Base-by-base conservation (phyloP, 2,329 filamentous ascomycete genomes). In the Lasiodiplodia theobromae region DNA sequence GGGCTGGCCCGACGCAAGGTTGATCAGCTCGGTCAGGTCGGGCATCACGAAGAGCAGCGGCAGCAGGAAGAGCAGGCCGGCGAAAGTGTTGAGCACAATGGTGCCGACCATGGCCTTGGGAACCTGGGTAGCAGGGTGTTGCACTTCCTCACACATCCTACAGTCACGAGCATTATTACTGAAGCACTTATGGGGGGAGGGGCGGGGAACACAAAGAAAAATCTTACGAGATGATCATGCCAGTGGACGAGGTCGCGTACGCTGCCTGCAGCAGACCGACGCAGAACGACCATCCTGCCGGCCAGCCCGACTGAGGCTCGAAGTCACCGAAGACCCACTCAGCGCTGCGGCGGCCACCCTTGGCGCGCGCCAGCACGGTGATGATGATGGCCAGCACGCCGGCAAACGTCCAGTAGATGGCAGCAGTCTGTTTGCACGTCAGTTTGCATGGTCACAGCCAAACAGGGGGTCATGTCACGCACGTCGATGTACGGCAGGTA, bases 221-320 rank as follows among this genome's bases (percentile, higher is more conserved):
- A 6, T 74, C 88, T 84, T 81, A 90, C 88, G 88, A 91, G 76
- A 93, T 90, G 69, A 93, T 90, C 91, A 93, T 93, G 79, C 91
- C 91, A 0, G 90, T 92, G 18, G 90, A 91, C 4, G 90, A 92
- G 16, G 90, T 92, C 56, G 89, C 90, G 74, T 93, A 92, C 70
- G 88, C 91, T 62, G 89, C 90, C 73, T 92, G 90, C 23, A 92
- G 82, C 34, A 93, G 84, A 75, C 91, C 91, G 69, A 93, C 88
- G 76, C 87, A 89, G 81, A 92, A 92, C 4, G 90, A 89, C 90
- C 90, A 92, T 74, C 91, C 90, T 52, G 85, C 82, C 4, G 84
- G 81, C 90, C 91, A 94, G 69, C 91, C 91, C 4, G 90, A 92
- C 69, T 85, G 86, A 31, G 85, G 82, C 75, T 91, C 89, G 74